Evolutionary conservation across 371 early-diverging fungal species (phyloP), one percentile per base, ranked within the genome.

Genomic region (Fennellomyces sp.): DNA sequence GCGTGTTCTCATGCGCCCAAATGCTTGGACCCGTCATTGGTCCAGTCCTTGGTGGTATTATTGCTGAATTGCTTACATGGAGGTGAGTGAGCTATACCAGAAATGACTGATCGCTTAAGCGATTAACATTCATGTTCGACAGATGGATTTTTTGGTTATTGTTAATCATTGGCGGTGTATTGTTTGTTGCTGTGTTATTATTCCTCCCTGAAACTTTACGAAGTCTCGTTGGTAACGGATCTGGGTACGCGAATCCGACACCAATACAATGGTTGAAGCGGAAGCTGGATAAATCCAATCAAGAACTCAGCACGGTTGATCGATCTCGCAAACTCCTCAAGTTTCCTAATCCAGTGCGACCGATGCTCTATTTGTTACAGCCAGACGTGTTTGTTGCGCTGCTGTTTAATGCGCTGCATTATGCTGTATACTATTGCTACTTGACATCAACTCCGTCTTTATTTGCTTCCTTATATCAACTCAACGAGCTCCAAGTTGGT

Each of bases 171-270:
- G 82, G 83, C 5, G 73, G 74, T 13, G 33, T 76, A 2, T 65
- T 81, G 26, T 70, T 81, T 23, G 21, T 74, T 17, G 28, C 77
- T 17, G 66, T 83, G 12, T 33, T 78, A 27, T 73, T 84, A 60
- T 73, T 83, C 31, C 63, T 87, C 29, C 86, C 88, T 5, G 88
- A 88, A 58, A 88, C 88, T 0, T 75, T 83, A 28, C 79, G 81
- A 23, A 60, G 73, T 0, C 52, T 80, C 10, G 83, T 80, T 2
- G 64, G 66, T 23, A 64, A 70, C 39, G 70, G 70, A 10, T 65
- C 66, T 2, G 59, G 52, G 7, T 63, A 65, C 49, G 63, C 63
- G 2, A 70, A 70, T 49, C 70, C 66, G 19, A 70, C 70, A 15
- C 70, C 70, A 3, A 19, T 26, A 2, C 58, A 70, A 56, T 69